Base-by-base conservation (phyloP, 345 rosid genomes). In the Erucastrum elatum region DNA sequence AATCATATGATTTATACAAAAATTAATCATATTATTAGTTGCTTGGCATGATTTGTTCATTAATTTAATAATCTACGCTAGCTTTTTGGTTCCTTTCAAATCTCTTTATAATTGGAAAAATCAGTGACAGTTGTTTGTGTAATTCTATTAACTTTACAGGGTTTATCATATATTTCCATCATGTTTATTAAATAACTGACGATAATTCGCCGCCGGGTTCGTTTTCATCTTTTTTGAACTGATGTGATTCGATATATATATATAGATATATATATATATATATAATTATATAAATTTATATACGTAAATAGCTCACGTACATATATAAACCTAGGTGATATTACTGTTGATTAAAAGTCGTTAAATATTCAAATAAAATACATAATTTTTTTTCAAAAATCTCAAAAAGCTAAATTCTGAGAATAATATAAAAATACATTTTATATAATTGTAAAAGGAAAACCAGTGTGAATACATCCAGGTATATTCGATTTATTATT, bases 1-100 rank as follows among this genome's bases (percentile, higher is more conserved):
- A 71, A 78, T 71, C 39, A 71, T 63, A n/a, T 71, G 34, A n/a
- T 51, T 51, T 51, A 5, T 5, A 8, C n/a, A 51, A 51, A 6
- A 51, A 51, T 51, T n/a, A n/a, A 51, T 51, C 0, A 46, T 46
- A 46, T 46, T 7, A 49, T 49, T 49, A 49, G 56, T 49, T 49
- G 56, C 16, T 49, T 49, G 56, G 56, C 17, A 49, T 49, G 56
- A n/a, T 49, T 49, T n/a, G 16, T 49, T 12, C 17, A 37, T 37
- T 39, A n/a, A n/a, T 39, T 12, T 44, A 44, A 12, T 44, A 44
- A 11, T 44, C 15, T 44, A 49, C 17, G 56, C n/a, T 49, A n/a
- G 56, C 56, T 49, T 58, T 7, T 10, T 6, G 6, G 2, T 49
- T 49, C 56, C 53, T 13, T 49, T 49, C 56, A 13, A 13, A 49